Evolutionary conservation across 306 rosid genomes (phyloP), one percentile per base, ranked within the genome.

Genomic region (Dalbergia cochinchinensis): DNA sequence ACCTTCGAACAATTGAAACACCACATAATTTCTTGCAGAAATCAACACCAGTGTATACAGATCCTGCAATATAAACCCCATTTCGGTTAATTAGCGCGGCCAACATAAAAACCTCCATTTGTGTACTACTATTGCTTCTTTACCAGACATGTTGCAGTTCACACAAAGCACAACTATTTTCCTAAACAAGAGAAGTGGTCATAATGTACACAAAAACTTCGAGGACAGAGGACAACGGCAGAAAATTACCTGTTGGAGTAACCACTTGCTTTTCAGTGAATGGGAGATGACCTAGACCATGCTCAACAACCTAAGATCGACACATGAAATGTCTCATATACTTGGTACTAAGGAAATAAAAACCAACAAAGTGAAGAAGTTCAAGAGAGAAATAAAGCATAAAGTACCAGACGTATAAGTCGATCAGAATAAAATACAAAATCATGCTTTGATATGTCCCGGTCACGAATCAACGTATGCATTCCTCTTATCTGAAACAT

Each of bases 1-100:
- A 93, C 99, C 98, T 95, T 90, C 99, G 90, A 78, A 95, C 77
- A 78, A 95, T 93, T 72, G 99, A 95, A 83, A 95, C 96, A 78
- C 98, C 98, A 41, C 99, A 95, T 74, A 95, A 84, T 79, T 95
- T 95, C 86, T 95, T 95, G 90, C 99, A 95, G 89, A 95, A 95
- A 80, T 95, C 99, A 84, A 95, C 99, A 55, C 98, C 99, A 34
- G 98, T 89, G 77, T 93, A 95, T 78, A 88, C 89, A 55, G 97
- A 95, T 77, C 83, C 99, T 95, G 95, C 26, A 66, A 88, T 34
- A 78, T 42, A 73, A 54, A 35, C 58, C 69, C 62, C 78, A 54
- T 47, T 39, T 73, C 78, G 69, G 77, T 65, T 35, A 65, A 64
- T 51, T 65, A 60, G 44, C 4, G 16, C 14, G 8, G 35, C 11